Evolutionary conservation across 2,329 filamentous ascomycete species (phyloP).

Genomic region (Venturia oleaginea): DNA sequence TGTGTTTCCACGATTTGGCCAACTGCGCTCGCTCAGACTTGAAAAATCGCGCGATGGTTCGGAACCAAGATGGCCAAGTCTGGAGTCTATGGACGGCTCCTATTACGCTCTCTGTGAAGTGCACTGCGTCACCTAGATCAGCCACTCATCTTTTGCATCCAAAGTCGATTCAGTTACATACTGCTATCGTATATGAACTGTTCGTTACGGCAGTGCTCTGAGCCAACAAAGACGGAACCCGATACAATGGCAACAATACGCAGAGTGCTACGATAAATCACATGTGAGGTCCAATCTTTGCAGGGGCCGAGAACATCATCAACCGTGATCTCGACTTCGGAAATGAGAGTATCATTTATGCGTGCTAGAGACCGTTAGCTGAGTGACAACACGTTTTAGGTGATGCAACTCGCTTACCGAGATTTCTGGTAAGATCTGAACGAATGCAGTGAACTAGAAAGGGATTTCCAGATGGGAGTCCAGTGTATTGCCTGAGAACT

Average conservation of each 20-base stretch:
- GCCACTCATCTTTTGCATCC: slow-evolving; percentile 17
- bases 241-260: slow-evolving; percentile 27
- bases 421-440: not conserved
- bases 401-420: not conserved
- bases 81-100: slow-evolving; percentile 20
- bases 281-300: slow-evolving; percentile 23
- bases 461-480: not conserved
- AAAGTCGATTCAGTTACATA: slow-evolving; percentile 27
- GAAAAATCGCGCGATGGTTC: slow-evolving; percentile 17
- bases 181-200: slow-evolving; percentile 23
- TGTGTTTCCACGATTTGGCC: not conserved
- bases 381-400: not conserved
- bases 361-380: too few species aligned
- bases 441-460: not conserved
- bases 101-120: too few species aligned
- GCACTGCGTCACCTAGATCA: too few species aligned
- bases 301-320: too few species aligned
- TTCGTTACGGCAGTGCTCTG: slow-evolving; percentile 23
- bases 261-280: slow-evolving; percentile 22
- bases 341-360: too few species aligned
- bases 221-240: slow-evolving; percentile 26
- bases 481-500: not conserved
- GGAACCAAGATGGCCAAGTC: slow-evolving; percentile 20
- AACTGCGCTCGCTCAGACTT: too few species aligned
- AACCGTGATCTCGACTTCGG: too few species aligned